phyloP scores from a whole-genome alignment of 768 basidiomycete species.

The Rickenella mellea region DNA sequence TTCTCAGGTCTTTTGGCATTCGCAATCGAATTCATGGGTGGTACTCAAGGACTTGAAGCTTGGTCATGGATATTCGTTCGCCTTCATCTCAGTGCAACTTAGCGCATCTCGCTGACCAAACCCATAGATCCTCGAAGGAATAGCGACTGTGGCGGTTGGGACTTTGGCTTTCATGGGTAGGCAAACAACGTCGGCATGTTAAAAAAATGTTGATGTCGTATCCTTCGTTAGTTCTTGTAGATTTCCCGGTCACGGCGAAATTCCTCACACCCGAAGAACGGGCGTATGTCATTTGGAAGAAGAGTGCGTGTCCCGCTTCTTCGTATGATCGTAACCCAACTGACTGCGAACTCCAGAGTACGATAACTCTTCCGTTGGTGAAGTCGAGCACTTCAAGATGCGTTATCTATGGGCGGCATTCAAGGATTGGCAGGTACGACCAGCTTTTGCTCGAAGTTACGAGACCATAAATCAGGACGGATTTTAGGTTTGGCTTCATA shows the following conservation, averaged over 20 bases:
- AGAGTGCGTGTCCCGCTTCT: slow-evolving; percentile 32
- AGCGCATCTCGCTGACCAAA: not conserved
- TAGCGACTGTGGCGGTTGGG: slow-evolving; percentile 48
- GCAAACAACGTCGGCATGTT: slow-evolving; percentile 2
- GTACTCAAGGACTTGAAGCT: slow-evolving; percentile 33
- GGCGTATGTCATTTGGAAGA: slow-evolving; percentile 41
- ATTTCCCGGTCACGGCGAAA: slow-evolving; percentile 47
- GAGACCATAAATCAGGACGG: not conserved
- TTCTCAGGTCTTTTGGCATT: slow-evolving; percentile 53
- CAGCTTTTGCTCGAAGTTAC: not conserved
- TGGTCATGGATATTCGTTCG: slow-evolving; percentile 67
- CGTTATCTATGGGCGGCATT: slow-evolving; percentile 45
- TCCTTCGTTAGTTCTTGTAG: slow-evolving; percentile 38
- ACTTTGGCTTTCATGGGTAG: slow-evolving; percentile 41
- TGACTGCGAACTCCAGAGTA: slow-evolving; percentile 27
- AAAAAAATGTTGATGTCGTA: not conserved
- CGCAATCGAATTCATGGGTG: slow-evolving; percentile 44
- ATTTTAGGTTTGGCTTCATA: slow-evolving; percentile 39
- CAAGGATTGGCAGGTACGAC: slow-evolving; percentile 51
- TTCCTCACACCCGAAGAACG: slow-evolving; percentile 57
- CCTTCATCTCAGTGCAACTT: slow-evolving; percentile 10
- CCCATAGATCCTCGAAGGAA: slow-evolving; percentile 51
- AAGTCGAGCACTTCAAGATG: slow-evolving; percentile 50
- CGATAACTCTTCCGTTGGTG: slow-evolving; percentile 45
- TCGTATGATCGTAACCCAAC: not conserved